Percentiles rank a stretch among this genome's conserved stretches.
Conservation (phyloP, 192 early-diverging fungal species). For the Coemansia sp. region DNA sequence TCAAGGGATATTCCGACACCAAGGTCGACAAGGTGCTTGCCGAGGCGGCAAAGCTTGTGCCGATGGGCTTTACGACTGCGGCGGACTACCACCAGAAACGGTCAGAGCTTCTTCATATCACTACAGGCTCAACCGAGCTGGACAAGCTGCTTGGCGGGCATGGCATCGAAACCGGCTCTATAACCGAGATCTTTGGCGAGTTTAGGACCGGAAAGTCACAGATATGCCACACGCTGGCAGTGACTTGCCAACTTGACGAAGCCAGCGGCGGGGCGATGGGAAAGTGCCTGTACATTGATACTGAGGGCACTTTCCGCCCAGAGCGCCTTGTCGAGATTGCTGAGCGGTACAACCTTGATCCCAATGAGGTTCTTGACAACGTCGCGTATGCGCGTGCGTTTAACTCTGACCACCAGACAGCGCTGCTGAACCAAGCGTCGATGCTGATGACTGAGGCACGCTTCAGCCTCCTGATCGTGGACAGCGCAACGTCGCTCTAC, state of each 20-base stretch:
- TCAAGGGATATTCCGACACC: constrained; percentile 95
- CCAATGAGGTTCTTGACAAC: constrained; percentile 89
- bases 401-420: constrained; percentile 94
- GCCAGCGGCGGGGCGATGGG: constrained; percentile 92
- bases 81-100: constrained; percentile 86
- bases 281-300: constrained; percentile 95
- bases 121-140: constrained; percentile 88
- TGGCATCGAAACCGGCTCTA: constrained; percentile 94
- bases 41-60: constrained; percentile 91
- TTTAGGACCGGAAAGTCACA: constrained; percentile 98
- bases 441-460: constrained; percentile 88
- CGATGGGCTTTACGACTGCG: constrained; percentile 95
- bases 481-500: constrained; percentile 91
- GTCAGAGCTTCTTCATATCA: constrained; percentile 78
- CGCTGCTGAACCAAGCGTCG: constrained; percentile 81
- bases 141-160: constrained; percentile 89
- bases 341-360: constrained; percentile 80
- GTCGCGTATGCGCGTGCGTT: constrained; percentile 93
- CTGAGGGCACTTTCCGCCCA: constrained; percentile 96
- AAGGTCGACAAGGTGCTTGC: constrained; percentile 94
- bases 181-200: constrained; percentile 98
- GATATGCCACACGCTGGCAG: constrained; percentile 92
- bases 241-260: constrained; percentile 92
- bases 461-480: constrained; percentile 87
- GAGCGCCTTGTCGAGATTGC: constrained; percentile 84